These are phyloP conservation scores for Hymenoscyphus fraxineus DNA, from an alignment of 2,329 filamentous ascomycete species.

Conservation along the genomic window DNA sequence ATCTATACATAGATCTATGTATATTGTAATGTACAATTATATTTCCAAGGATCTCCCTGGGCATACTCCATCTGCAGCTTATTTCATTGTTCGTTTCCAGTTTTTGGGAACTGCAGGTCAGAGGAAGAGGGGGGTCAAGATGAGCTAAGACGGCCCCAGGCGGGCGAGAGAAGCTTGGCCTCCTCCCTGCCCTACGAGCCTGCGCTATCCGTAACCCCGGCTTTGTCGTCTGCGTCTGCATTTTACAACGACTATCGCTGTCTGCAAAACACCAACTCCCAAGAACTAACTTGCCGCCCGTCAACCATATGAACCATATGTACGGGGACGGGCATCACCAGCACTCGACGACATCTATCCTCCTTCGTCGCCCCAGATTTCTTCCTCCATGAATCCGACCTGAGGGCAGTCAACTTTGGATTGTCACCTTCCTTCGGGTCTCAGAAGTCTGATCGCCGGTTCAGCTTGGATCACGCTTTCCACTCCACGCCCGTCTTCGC, in stretches of 20 bases:
- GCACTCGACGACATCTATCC: neutral
- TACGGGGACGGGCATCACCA: neutral
- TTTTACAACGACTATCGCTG: conserved; percentile 2
- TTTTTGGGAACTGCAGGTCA: too few relatives aligned
- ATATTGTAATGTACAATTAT: neutral
- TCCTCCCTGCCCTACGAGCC: neutral
- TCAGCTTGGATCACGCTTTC: conserved; percentile 1
- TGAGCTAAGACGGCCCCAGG: neutral
- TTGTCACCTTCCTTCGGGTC: neutral
- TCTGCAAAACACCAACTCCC: neutral
- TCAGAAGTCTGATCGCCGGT: neutral
- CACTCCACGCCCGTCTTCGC: neutral
- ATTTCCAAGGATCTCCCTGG: neutral
- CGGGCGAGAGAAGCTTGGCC: neutral
- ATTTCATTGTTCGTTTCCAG: neutral
- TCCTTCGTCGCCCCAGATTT: neutral
- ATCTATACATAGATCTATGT: too few relatives aligned
- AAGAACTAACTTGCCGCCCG: neutral
- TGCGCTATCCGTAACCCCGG: neutral
- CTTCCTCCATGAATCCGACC: neutral
- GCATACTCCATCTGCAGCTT: neutral
- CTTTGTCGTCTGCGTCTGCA: neutral
- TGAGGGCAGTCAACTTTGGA: neutral
- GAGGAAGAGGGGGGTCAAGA: neutral
- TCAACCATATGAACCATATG: neutral